Conservation (phyloP, 108 stramenopile species). For the Skeletonema menzelii region DNA sequence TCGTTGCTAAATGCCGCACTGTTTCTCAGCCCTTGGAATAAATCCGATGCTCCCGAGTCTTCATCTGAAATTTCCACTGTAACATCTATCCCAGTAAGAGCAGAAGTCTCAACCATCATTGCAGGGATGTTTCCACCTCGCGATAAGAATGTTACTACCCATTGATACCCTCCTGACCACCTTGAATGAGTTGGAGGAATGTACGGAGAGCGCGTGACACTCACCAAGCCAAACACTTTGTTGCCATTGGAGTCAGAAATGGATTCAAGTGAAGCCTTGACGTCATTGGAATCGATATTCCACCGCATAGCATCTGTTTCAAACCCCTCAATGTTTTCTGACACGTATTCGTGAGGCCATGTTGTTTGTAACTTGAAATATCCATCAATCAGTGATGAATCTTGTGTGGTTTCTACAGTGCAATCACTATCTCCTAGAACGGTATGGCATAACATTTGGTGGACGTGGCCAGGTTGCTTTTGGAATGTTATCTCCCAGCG, state of each 20-base stretch:
- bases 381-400: slow-evolving; percentile 49
- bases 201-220: slow-evolving; percentile 58
- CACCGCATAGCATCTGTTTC: slow-evolving; percentile 33
- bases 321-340: slow-evolving; percentile 33
- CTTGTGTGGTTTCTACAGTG: slow-evolving; percentile 42
- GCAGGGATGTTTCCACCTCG: slow-evolving; percentile 70
- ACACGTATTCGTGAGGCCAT: slow-evolving; percentile 64
- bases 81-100: slow-evolving; percentile 26
- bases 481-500: slow-evolving; percentile 52
- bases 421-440: slow-evolving; percentile 32
- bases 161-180: slow-evolving; percentile 84
- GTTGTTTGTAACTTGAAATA: slow-evolving; percentile 44
- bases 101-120: slow-evolving; percentile 35
- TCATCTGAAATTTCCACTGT: slow-evolving; percentile 46
- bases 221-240: slow-evolving; percentile 61
- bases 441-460: slow-evolving; percentile 49
- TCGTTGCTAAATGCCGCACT: slow-evolving; percentile 33
- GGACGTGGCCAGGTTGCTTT: slow-evolving; percentile 51
- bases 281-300: slow-evolving; percentile 33
- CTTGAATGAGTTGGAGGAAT: slow-evolving; percentile 39
- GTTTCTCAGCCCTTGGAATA: slow-evolving; percentile 41
- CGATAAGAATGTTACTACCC: slow-evolving; percentile 73
- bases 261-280: slow-evolving; percentile 43
- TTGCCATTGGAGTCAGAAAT: slow-evolving; percentile 29
- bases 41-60: slow-evolving; percentile 39